These are phyloP conservation scores for Serendipita sp. DNA, from an alignment of 768 basidiomycete genomes.

Conservation along the genomic window DNA sequence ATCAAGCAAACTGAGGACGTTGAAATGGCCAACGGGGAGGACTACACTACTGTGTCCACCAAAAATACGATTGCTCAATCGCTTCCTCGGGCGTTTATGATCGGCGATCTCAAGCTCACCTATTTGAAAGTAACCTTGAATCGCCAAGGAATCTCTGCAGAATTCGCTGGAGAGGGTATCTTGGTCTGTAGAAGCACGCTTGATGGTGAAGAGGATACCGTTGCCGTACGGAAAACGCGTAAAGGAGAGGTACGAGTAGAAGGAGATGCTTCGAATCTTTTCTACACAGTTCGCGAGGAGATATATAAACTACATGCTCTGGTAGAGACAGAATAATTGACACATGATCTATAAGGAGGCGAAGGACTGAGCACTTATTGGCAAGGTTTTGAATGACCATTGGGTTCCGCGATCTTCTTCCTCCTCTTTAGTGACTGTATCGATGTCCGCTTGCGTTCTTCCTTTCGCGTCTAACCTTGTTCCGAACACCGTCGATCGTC, in stretches of 20 bases:
- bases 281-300: slow-evolving; percentile 75
- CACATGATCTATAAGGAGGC: background rate
- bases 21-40: slow-evolving; percentile 2
- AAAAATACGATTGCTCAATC: slow-evolving; percentile 13
- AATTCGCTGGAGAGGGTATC: slow-evolving; percentile 94
- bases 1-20: background rate
- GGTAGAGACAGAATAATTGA: slow-evolving; percentile 30
- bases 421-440: background rate
- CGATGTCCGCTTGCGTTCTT: background rate
- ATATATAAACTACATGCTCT: slow-evolving; percentile 84
- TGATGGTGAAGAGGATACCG: slow-evolving; percentile 24
- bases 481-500: background rate
- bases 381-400: background rate
- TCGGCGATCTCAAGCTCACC: slow-evolving; percentile 89
- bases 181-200: slow-evolving; percentile 60
- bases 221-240: slow-evolving; percentile 77
- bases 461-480: background rate
- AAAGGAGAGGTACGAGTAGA: slow-evolving; percentile 79
- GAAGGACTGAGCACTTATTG: slow-evolving; percentile 1
- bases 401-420: background rate
- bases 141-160: slow-evolving; percentile 64
- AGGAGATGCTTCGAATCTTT: slow-evolving; percentile 74
- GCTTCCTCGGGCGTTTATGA: slow-evolving; percentile 84
- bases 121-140: slow-evolving; percentile 68
- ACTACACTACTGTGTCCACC: slow-evolving; percentile 12